Conservation (phyloP, 2,329 filamentous ascomycete genomes). For the Lasiodiplodia gonubiensis region DNA sequence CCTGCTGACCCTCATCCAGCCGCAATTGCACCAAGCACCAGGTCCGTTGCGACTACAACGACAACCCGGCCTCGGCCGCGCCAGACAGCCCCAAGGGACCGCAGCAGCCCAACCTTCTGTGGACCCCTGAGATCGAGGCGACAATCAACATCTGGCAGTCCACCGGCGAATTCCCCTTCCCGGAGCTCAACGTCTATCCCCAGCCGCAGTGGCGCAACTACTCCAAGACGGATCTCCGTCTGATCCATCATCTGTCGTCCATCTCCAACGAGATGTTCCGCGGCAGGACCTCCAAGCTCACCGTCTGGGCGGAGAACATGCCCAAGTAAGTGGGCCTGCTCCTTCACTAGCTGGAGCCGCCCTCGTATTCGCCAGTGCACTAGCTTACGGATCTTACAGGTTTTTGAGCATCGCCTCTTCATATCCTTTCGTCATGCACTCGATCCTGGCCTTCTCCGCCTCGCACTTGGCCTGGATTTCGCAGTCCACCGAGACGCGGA, state of each 20-base stretch:
- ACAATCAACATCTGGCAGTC: slow-evolving; percentile 82
- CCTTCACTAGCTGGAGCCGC: slow-evolving; percentile 31
- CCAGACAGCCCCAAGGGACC: slow-evolving; percentile 59
- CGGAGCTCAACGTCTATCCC: slow-evolving; percentile 77
- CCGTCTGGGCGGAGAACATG: slow-evolving; percentile 90
- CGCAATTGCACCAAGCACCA: slow-evolving; percentile 99
- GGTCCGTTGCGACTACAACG: slow-evolving; percentile 97
- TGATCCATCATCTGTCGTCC: slow-evolving; percentile 89
- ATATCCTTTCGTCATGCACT: slow-evolving; percentile 90
- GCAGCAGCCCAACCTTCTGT: slow-evolving; percentile 71
- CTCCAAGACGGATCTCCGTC: slow-evolving; percentile 77
- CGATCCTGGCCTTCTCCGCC: slow-evolving; percentile 90
- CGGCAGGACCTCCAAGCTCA: slow-evolving; percentile 80
- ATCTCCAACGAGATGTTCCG: slow-evolving; percentile 82
- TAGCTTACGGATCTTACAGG: slow-evolving; percentile 53
- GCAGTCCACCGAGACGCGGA: slow-evolving; percentile 81
- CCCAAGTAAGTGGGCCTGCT: slow-evolving; percentile 71
- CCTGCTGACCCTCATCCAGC: slow-evolving; percentile 54
- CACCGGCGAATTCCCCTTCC: slow-evolving; percentile 85
- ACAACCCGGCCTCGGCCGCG: slow-evolving; percentile 71
- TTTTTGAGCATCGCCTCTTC: slow-evolving; percentile 82
- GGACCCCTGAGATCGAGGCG: slow-evolving; percentile 83
- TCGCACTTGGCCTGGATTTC: slow-evolving; percentile 91
- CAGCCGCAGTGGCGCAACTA: slow-evolving; percentile 74
- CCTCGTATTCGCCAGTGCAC: slow-evolving; percentile 39